Percentiles rank a stretch among this genome's conserved stretches.
Evolutionary conservation across 2,329 filamentous ascomycete species (phyloP).

Genomic region (Phialemonium atrogriseum): DNA sequence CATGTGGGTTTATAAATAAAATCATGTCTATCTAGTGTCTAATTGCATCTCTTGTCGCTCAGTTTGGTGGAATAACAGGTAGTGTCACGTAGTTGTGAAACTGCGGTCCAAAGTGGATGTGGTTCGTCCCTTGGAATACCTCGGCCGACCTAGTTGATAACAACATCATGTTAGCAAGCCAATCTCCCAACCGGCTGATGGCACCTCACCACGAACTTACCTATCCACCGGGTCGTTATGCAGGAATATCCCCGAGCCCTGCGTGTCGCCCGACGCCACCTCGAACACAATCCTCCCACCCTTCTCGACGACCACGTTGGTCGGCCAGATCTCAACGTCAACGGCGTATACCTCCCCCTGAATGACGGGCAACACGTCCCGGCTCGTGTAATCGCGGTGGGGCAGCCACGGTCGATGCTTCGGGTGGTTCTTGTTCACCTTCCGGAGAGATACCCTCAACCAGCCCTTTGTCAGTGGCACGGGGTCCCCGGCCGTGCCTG

Average conservation of each 20-base stretch:
- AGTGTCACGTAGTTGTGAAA: constrained; percentile 43
- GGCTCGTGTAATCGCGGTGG: constrained; percentile 44
- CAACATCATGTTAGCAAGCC: too few relatives aligned
- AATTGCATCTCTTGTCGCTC: too few relatives aligned
- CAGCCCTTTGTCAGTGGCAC: constrained; percentile 51
- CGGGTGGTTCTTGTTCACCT: constrained; percentile 35
- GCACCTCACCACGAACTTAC: too few relatives aligned
- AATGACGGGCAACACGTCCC: constrained; percentile 41
- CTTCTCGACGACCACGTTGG: constrained; percentile 36
- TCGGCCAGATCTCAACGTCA: constrained; percentile 54
- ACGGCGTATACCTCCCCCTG: constrained; percentile 43
- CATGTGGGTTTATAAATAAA: too few relatives aligned
- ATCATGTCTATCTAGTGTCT: too few relatives aligned
- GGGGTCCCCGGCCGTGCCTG: constrained; percentile 50
- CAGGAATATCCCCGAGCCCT: not conserved
- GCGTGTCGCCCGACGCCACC: not conserved
- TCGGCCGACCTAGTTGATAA: constrained; percentile 16
- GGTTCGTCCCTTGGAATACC: constrained; percentile 52
- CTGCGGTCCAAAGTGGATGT: constrained; percentile 41
- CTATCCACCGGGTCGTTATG: not conserved
- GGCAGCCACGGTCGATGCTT: constrained; percentile 42
- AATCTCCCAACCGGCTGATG: too few relatives aligned
- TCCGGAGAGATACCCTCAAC: constrained; percentile 47
- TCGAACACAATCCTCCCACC: not conserved
- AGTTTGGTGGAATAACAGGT: constrained; percentile 44